Conservation (phyloP, 2,329 filamentous ascomycete species). For the Penicillium sp. region DNA sequence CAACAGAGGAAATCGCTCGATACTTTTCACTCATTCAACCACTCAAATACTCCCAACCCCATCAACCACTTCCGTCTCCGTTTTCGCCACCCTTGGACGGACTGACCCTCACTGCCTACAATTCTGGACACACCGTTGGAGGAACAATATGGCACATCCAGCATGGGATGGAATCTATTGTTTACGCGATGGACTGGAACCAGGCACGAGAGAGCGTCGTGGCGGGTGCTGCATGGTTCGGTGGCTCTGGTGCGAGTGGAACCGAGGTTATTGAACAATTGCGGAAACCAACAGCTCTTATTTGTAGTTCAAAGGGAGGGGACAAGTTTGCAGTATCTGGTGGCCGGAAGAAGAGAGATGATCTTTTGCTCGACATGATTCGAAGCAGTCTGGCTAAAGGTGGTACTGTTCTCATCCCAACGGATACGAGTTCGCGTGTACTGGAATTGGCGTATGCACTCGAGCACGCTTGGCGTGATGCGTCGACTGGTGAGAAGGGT, state of each 20-base stretch:
- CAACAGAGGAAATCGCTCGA: slow-evolving; percentile 82
- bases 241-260: slow-evolving; percentile 75
- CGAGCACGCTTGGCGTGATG: slow-evolving; percentile 85
- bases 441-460: slow-evolving; percentile 89
- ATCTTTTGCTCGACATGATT: slow-evolving; percentile 80
- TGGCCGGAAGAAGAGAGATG: slow-evolving; percentile 79
- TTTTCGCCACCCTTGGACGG: slow-evolving; percentile 89
- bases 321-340: slow-evolving; percentile 71
- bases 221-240: slow-evolving; percentile 90
- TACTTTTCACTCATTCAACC: slow-evolving; percentile 92
- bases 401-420: slow-evolving; percentile 89
- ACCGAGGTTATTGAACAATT: slow-evolving; percentile 92
- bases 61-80: slow-evolving; percentile 82
- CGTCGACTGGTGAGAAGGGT: slow-evolving; percentile 57
- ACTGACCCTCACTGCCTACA: slow-evolving; percentile 93
- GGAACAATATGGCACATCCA: slow-evolving; percentile 99
- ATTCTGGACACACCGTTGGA: slow-evolving; percentile 91
- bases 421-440: slow-evolving; percentile 92
- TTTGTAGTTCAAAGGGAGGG: slow-evolving; percentile 85
- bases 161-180: slow-evolving; percentile 92
- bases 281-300: slow-evolving; percentile 87
- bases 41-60: slow-evolving; percentile 94
- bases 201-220: slow-evolving; percentile 95
- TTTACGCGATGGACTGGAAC: slow-evolving; percentile 98
- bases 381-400: slow-evolving; percentile 76